phyloP scores from a whole-genome alignment of 179 eudicot species.

The Nepenthes alata region DNA sequence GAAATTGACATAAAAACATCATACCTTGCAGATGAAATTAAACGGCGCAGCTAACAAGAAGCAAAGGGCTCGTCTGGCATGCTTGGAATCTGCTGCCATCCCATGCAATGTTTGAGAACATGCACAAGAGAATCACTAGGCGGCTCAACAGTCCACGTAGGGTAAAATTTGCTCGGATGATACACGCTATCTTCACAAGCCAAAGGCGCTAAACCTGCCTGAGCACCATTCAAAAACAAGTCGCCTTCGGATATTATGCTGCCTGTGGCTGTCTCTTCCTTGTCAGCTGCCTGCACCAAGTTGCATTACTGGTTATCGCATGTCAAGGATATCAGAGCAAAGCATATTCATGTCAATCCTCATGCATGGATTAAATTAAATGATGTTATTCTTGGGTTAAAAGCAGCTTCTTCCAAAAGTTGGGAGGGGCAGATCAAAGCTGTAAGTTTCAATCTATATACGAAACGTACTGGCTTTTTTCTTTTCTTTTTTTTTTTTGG shows the following conservation, averaged over 20 bases:
- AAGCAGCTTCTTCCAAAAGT: too few relatives aligned
- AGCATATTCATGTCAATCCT: too few relatives aligned
- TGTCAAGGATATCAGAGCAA: too few relatives aligned
- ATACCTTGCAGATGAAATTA: too few relatives aligned
- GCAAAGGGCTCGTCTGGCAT: conserved; percentile 14
- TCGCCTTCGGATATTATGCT: conserved; percentile 61
- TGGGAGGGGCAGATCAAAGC: too few relatives aligned
- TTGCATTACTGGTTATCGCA: too few relatives aligned
- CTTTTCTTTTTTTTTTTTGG: too few relatives aligned
- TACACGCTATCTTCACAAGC: conserved; percentile 25
- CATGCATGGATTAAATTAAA: too few relatives aligned
- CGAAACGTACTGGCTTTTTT: too few relatives aligned
- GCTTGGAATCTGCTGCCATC: conserved; percentile 47
- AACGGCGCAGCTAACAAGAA: background rate
- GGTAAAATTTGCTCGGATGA: conserved; percentile 49
- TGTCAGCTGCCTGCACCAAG: conserved; percentile 54
- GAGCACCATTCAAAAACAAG: conserved; percentile 41
- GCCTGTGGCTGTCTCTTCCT: conserved; percentile 40
- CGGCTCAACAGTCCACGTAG: conserved; percentile 47
- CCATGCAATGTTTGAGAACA: conserved; percentile 42
- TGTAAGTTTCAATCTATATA: too few relatives aligned
- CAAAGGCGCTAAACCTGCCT: conserved; percentile 25
- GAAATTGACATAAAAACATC: too few relatives aligned
- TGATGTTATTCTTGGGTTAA: too few relatives aligned
- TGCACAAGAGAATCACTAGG: conserved; percentile 52